Percentiles rank a stretch among this genome's conserved stretches.
phyloP scores from a whole-genome alignment of 805 yeast species.

The Debaryomyces prosopidis region DNA sequence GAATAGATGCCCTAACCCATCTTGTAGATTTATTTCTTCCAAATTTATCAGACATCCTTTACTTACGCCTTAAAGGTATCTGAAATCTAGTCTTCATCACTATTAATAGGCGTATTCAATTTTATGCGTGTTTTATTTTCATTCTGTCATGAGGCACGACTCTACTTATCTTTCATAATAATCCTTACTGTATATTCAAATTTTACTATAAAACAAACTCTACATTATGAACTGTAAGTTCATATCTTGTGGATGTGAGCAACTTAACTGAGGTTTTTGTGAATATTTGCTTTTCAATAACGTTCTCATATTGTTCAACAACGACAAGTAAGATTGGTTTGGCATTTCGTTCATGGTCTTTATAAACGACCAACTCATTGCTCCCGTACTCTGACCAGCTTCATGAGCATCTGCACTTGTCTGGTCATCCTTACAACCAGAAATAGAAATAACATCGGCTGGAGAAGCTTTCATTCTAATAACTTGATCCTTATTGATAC shows the following conservation, averaged over 20 bases:
- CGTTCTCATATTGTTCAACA: constrained; percentile 38
- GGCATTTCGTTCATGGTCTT: constrained; percentile 26
- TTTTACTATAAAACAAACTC: background rate
- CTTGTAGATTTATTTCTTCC: constrained; percentile 45
- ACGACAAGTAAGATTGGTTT: constrained; percentile 33
- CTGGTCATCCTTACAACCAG: constrained; percentile 43
- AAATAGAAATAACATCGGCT: constrained; percentile 37
- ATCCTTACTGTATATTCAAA: no score
- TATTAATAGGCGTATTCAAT: no score
- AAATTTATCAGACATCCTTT: constrained; percentile 32
- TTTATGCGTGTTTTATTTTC: no score
- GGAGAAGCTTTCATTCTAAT: constrained; percentile 32
- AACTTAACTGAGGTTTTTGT: constrained; percentile 42
- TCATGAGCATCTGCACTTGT: constrained; percentile 41
- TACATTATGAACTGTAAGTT: constrained; percentile 35
- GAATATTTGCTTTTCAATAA: constrained; percentile 31
- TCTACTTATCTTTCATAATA: no score
- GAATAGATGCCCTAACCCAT: constrained; percentile 45
- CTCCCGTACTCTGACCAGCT: constrained; percentile 37
- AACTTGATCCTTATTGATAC: constrained; percentile 24
- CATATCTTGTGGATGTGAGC: constrained; percentile 41
- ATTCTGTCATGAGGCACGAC: no score
- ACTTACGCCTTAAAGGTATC: background rate
- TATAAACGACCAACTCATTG: constrained; percentile 42
- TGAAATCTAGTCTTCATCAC: no score